Evolutionary conservation across 441 rosid genomes (phyloP).

Genomic region (Euphorbia celastroides): DNA sequence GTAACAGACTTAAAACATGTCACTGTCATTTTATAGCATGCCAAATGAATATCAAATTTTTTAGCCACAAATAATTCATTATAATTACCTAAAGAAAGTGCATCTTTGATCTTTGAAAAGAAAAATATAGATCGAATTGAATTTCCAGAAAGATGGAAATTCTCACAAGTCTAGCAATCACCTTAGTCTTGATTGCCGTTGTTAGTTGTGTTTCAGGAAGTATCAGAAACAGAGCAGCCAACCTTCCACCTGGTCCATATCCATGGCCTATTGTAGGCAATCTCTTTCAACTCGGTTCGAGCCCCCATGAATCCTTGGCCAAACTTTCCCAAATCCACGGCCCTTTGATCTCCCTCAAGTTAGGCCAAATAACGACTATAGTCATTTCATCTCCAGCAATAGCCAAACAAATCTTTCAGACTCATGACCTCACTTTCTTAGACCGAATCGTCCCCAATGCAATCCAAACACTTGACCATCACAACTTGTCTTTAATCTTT

Average conservation of each 20-base stretch:
- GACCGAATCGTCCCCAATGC: constrained; percentile 5
- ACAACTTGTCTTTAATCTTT: not conserved
- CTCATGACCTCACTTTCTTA: constrained; percentile 15
- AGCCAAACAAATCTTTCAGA: constrained; percentile 22
- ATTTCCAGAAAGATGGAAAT: not conserved
- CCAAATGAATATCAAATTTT: too few relatives aligned
- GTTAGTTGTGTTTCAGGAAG: not conserved
- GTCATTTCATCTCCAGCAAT: constrained; percentile 16
- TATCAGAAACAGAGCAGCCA: not conserved
- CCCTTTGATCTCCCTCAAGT: constrained; percentile 16
- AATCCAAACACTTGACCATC: constrained; percentile 1
- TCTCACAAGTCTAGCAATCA: not conserved
- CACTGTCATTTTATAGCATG: not conserved
- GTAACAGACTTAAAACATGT: not conserved
- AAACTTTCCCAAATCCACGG: constrained; percentile 20
- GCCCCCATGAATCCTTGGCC: constrained; percentile 19
- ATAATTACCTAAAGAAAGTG: not conserved
- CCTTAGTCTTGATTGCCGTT: not conserved
- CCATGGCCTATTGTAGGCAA: constrained; percentile 18
- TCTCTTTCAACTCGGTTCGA: constrained; percentile 16
- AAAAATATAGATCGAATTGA: not conserved
- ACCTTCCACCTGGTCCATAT: constrained; percentile 1
- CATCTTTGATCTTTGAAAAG: not conserved
- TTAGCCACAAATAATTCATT: too few relatives aligned
- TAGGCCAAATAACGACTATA: constrained; percentile 17